These are phyloP conservation scores for Cryptomeria japonica DNA, from an alignment of 75 land plant genomes.

Conservation along the genomic window DNA sequence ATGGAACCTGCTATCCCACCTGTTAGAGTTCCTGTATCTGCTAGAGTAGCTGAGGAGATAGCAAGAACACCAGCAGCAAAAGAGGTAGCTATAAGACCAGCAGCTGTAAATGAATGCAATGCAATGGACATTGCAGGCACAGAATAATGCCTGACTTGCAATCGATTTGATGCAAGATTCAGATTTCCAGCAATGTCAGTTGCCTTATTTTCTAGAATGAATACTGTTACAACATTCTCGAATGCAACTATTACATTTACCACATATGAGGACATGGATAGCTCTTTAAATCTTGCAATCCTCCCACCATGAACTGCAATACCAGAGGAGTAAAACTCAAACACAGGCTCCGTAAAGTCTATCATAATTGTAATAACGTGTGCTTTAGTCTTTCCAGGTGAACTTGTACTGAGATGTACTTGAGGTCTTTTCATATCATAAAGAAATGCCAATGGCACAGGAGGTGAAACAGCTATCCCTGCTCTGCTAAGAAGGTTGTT, in stretches of 20 bases:
- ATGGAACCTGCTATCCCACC: constrained; percentile 20
- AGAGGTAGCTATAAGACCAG: constrained; percentile 57
- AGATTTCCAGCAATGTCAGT: constrained; percentile 60
- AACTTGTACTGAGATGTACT: constrained; percentile 41
- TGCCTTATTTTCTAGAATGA: constrained; percentile 45
- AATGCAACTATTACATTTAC: constrained; percentile 25
- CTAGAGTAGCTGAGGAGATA: constrained; percentile 58
- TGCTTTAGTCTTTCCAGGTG: constrained; percentile 36
- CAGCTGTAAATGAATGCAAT: constrained; percentile 53
- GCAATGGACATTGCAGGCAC: constrained; percentile 50
- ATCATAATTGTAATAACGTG: constrained; percentile 35
- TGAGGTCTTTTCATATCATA: constrained; percentile 53
- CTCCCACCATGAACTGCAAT: constrained; percentile 45
- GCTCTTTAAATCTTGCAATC: constrained; percentile 51
- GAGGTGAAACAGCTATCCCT: constrained; percentile 39
- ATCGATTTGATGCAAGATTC: constrained; percentile 51
- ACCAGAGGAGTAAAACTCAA: constrained; percentile 40
- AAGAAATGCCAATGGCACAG: constrained; percentile 38
- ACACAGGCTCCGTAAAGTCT: constrained; percentile 68
- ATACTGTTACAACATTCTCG: constrained; percentile 30
- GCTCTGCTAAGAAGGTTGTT: constrained; percentile 30
- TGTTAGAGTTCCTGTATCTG: constrained; percentile 45
- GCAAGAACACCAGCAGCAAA: constrained; percentile 47
- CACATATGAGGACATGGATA: constrained; percentile 46
- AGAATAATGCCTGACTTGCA: constrained; percentile 49